Percentiles rank a stretch among this genome's conserved stretches.
phyloP scores from a whole-genome alignment of 2,329 filamentous ascomycete genomes.

The Cercospora nicotianae region DNA sequence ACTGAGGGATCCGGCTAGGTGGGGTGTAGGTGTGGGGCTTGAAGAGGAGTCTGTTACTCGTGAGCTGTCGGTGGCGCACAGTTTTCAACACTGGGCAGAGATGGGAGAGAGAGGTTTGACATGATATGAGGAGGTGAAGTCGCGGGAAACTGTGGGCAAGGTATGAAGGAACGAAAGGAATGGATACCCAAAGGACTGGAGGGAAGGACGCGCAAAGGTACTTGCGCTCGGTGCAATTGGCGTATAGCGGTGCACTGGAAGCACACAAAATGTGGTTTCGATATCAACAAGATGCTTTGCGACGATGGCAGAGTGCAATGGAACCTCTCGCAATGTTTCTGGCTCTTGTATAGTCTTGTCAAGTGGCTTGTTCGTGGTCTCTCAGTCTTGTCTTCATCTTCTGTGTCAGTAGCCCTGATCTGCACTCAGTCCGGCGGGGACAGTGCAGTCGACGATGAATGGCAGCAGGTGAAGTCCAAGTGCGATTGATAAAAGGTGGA shows the following conservation, averaged over 20 bases:
- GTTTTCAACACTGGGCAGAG: background rate
- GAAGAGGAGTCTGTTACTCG: background rate
- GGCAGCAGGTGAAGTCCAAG: background rate
- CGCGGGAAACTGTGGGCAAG: background rate
- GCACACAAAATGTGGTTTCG: background rate
- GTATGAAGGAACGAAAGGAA: background rate
- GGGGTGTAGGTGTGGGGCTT: background rate
- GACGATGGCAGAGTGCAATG: background rate
- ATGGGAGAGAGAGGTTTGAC: background rate
- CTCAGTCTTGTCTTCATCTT: background rate
- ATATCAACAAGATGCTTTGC: background rate
- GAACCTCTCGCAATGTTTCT: background rate
- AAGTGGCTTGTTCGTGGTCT: background rate
- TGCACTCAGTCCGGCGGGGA: no score
- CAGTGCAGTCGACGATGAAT: background rate
- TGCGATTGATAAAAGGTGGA: background rate
- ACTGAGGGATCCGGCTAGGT: background rate
- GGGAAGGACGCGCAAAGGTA: background rate
- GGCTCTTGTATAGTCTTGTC: background rate
- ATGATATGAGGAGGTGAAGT: background rate
- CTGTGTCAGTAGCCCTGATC: no score
- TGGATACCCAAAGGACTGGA: background rate
- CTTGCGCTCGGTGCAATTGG: background rate
- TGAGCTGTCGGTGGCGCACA: background rate
- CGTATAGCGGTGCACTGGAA: background rate